Evolutionary conservation across 495 filamentous ascomycete species (phyloP).

Genomic region (Letharia columbiana): DNA sequence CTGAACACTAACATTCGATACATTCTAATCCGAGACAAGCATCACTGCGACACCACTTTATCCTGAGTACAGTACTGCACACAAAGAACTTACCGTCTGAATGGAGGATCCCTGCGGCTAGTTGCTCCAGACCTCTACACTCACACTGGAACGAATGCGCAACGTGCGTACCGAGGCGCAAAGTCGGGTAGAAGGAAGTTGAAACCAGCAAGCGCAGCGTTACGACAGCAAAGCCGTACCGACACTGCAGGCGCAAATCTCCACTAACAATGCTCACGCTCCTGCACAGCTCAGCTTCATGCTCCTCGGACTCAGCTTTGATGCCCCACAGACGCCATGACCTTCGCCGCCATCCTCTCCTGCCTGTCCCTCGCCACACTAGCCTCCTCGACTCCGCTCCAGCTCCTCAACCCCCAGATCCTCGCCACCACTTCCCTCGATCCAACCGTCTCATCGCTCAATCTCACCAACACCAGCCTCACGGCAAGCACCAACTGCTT

Average conservation of each 20-base stretch:
- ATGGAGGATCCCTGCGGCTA: background rate
- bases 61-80: background rate
- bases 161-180: background rate
- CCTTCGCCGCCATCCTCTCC: background rate
- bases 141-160: background rate
- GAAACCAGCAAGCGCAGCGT: background rate
- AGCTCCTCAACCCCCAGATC: background rate
- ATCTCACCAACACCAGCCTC: background rate
- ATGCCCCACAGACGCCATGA: background rate
- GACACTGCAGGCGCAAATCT: background rate
- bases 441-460: background rate
- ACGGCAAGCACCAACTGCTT: background rate
- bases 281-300: background rate
- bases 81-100: background rate
- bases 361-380: background rate
- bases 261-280: background rate
- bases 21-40: no score
- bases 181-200: background rate
- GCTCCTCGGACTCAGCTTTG: background rate
- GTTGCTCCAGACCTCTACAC: background rate
- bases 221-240: background rate
- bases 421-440: background rate
- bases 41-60: background rate
- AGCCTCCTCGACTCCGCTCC: background rate
- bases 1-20: no score